Evolutionary conservation across 2,329 filamentous ascomycete genomes (phyloP).

Genomic region (Venturia oleaginea): DNA sequence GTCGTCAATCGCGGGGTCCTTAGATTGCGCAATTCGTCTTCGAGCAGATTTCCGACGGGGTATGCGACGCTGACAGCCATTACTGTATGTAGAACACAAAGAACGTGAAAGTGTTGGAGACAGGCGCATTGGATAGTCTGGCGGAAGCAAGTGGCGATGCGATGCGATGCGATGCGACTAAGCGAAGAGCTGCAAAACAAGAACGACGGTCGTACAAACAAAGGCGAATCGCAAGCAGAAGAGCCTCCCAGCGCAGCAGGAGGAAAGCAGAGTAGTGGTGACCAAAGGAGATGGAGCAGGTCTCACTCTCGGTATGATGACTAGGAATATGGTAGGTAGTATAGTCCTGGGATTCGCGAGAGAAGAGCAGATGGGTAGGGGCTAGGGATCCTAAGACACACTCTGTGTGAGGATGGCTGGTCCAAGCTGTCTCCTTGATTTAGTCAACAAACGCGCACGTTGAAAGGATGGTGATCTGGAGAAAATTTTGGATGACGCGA

Average conservation of each 20-base stretch:
- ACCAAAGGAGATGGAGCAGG: neutral
- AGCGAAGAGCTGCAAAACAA: neutral
- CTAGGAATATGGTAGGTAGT: neutral
- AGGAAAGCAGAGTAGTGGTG: neutral
- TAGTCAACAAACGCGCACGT: neutral
- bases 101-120: constrained; percentile 17
- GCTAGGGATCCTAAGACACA: neutral
- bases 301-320: neutral
- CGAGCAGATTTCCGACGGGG: constrained; percentile 31
- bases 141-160: constrained; percentile 9
- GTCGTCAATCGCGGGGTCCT: constrained; percentile 35
- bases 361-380: neutral
- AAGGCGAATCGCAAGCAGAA: neutral
- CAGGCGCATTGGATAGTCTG: constrained; percentile 15
- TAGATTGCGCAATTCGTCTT: constrained; percentile 33
- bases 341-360: neutral
- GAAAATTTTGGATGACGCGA: neutral
- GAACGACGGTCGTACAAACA: neutral
- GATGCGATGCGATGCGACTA: neutral
- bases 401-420: constrained; percentile 5
- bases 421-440: neutral
- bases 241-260: neutral
- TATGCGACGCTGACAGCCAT: constrained; percentile 39
- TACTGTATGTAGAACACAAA: constrained; percentile 22
- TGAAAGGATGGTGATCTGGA: neutral